Evolutionary conservation across 305 asterid species (phyloP), one percentile per base, ranked within the genome.

Genomic region (Solanum hybrid): DNA sequence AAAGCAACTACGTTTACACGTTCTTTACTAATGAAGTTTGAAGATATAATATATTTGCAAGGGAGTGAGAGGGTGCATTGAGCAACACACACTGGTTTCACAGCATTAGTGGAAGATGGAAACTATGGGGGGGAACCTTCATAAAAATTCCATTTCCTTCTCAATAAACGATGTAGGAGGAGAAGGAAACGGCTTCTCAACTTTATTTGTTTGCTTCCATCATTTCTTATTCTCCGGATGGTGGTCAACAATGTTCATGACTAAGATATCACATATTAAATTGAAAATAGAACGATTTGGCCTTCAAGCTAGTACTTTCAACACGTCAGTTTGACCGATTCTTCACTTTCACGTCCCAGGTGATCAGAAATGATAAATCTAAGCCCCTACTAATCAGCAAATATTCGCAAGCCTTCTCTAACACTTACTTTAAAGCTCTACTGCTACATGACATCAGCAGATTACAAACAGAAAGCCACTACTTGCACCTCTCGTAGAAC

Each of bases 231-330:
- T 82, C 15, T 42, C 12, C 24, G 6, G 66, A 79, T 38, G 35
- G 71, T 82, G 72, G 87, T 42, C 27, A 42, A 82, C 71, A 81
- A 27, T 42, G 72, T 42, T 27, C 87, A 82, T 17, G 87, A 27
- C 36, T 42, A 82, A 82, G 71, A 82, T 42, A 13, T 42, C 36
- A 26, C 87, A 42, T 42, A 27, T 24, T 40, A 82, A 66, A 82
- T 45, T 42, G 87, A 32, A 27, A 82, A 82, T 42, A 80, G 86
- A 80, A 24, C 3, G 15, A 80, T 24, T 80, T 38, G 66, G 66
- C 15, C 34, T 80, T 80, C 86, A 38, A 80, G 66, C 86, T 80
- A 40, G 86, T 80, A 82, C 87, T 82, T 36, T 82, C 87, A 82
- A 27, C 87, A 42, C 37, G 15, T 27, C 87, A 26, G 87, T 42